Evolutionary conservation across 345 rosid genomes (phyloP), one percentile per base, ranked within the genome.

Genomic region (Melastoma malabathricum): DNA sequence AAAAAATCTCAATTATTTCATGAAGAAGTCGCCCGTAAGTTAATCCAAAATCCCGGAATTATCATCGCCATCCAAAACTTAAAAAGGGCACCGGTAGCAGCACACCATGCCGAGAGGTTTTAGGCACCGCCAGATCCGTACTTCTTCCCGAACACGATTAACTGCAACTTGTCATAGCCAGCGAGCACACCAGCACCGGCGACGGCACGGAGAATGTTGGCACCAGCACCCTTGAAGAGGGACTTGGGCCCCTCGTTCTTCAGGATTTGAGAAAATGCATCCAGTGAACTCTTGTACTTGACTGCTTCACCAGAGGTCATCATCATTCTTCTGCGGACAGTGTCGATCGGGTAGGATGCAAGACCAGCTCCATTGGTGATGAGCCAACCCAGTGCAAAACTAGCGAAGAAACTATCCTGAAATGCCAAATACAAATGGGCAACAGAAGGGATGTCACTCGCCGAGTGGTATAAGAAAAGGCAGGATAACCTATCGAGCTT

Each of bases 291-390:
- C 61, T 61, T 70, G 67, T 70, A 70, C 64, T 70, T 70, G 25
- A 65, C 74, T 0, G 70, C 74, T 50, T 70, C 74, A 44, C 74
- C 74, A 7, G 70, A 70, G 15, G 74, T 70, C 74, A 70, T 70
- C 74, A 70, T 70, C 74, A 70, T 70, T 62, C 74, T 70, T 70
- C 74, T 70, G n/a, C 74, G 74, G 18, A 70, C 74, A 1, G 74
- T 70, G 55, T 70, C 74, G 49, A 70, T 61, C 45, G 74, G 72
- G 56, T 68, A 68, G 8, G 72, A 63, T 10, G 73, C 69, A 62
- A 69, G 61, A 5, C 73, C 69, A 47, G 73, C 73, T 27, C 73
- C 73, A 16, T 60, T 64, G 13, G 73, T 69, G 59, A 69, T 64
- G 15, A 59, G 60, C 74, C 74, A 70, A 3, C 74, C 74, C 22